phyloP scores from a whole-genome alignment of 2,329 filamentous ascomycete genomes.

The Trichoderma polysporum region DNA sequence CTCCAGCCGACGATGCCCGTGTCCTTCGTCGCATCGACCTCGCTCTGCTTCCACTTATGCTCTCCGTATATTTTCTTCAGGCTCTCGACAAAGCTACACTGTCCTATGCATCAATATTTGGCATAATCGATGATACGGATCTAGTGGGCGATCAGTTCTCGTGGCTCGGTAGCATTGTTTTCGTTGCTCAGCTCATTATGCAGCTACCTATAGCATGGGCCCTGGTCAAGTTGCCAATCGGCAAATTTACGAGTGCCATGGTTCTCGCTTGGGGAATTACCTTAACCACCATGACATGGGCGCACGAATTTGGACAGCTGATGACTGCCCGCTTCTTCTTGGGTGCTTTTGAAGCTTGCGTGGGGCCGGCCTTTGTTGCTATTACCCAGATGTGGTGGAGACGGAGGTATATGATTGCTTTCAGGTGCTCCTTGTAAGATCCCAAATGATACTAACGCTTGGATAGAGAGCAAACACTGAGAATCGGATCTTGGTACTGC shows the following conservation, averaged over 20 bases:
- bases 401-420: slow-evolving; percentile 36
- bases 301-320: slow-evolving; percentile 48
- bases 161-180: slow-evolving; percentile 62
- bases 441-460: background rate
- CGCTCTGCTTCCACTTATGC: slow-evolving; percentile 46
- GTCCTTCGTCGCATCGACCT: slow-evolving; percentile 42
- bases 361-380: slow-evolving; percentile 53
- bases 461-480: slow-evolving; percentile 52
- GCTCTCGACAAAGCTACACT: slow-evolving; percentile 63
- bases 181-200: slow-evolving; percentile 58
- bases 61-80: slow-evolving; percentile 63
- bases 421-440: too few species aligned
- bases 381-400: slow-evolving; percentile 64
- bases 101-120: slow-evolving; percentile 62
- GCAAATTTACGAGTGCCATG: slow-evolving; percentile 59
- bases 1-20: slow-evolving; percentile 36
- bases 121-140: slow-evolving; percentile 57
- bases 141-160: slow-evolving; percentile 58
- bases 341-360: slow-evolving; percentile 54
- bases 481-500: slow-evolving; percentile 59
- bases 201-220: slow-evolving; percentile 57
- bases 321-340: slow-evolving; percentile 55
- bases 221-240: slow-evolving; percentile 60
- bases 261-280: slow-evolving; percentile 56
- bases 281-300: slow-evolving; percentile 52